A percentile compares a stretch with the other conserved stretches of the same genome.
Conservation (phyloP, 23 red algal species). For the Gracilaria gracilis region DNA sequence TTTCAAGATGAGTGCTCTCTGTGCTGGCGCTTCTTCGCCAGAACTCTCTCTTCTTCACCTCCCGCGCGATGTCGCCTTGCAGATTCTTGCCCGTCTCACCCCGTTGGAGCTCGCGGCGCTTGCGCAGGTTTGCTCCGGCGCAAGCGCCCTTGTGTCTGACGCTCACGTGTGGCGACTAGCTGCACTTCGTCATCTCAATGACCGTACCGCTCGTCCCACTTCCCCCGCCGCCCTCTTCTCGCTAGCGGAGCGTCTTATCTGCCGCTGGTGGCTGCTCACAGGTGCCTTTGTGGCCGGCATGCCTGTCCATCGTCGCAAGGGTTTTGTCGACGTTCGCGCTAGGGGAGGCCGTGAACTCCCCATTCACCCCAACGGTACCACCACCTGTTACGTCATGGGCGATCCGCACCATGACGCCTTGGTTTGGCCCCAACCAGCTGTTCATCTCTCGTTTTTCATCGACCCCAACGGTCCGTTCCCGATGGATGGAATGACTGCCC, state of each 20-base stretch:
- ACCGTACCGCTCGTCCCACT: background rate
- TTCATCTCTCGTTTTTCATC: constrained; percentile 44
- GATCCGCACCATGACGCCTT: constrained; percentile 5
- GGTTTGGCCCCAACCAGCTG: background rate
- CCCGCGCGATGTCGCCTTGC: constrained; percentile 38
- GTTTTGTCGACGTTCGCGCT: constrained; percentile 49
- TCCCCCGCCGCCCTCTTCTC: constrained; percentile 29
- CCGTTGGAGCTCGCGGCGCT: constrained; percentile 32
- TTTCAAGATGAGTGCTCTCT: constrained; percentile 3
- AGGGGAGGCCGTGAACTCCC: constrained; percentile 30
- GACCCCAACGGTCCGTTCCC: constrained; percentile 54
- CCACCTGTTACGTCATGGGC: constrained; percentile 52
- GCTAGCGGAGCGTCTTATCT: constrained; percentile 45
- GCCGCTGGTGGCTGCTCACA: constrained; percentile 63
- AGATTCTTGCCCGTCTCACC: constrained; percentile 22
- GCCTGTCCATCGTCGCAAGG: constrained; percentile 60
- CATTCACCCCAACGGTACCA: background rate
- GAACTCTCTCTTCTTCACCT: background rate
- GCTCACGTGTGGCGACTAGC: constrained; percentile 11
- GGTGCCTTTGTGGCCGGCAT: constrained; percentile 63
- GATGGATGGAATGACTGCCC: constrained; percentile 34
- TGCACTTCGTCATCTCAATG: constrained; percentile 49
- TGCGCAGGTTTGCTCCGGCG: constrained; percentile 5
- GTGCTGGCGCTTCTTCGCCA: background rate
- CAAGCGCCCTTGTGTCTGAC: constrained; percentile 4